Evolutionary conservation across 2,329 filamentous ascomycete species (phyloP).

Genomic region (Westerdykella sp.): DNA sequence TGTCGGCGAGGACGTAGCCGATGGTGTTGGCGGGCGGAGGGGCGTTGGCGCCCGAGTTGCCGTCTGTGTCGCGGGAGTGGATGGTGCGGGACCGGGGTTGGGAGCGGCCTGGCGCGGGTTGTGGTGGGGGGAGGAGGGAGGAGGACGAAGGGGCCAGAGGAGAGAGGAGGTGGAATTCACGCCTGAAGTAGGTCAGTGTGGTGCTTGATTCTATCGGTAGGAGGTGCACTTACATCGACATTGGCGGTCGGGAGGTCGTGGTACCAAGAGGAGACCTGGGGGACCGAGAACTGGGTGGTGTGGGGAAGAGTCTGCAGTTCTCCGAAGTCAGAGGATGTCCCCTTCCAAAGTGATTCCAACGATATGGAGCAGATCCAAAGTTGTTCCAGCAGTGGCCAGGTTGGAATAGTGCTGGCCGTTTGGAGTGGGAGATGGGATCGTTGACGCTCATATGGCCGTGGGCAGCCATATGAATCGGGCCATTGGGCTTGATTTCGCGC

Average conservation of each 20-base stretch:
- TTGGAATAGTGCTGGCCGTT: too few relatives aligned
- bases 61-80: not conserved
- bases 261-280: not conserved
- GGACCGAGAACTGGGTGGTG: not conserved
- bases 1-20: slow-evolving; percentile 19
- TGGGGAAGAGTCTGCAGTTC: not conserved
- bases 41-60: not conserved
- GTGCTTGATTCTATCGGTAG: too few relatives aligned
- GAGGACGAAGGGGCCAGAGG: too few relatives aligned
- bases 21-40: slow-evolving; percentile 5
- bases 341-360: not conserved
- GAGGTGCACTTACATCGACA: not conserved
- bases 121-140: too few relatives aligned
- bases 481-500: too few relatives aligned
- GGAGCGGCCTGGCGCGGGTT: too few relatives aligned
- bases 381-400: too few relatives aligned
- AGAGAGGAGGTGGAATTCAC: too few relatives aligned
- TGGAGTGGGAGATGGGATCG: too few relatives aligned
- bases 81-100: not conserved
- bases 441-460: too few relatives aligned
- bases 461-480: too few relatives aligned
- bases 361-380: not conserved
- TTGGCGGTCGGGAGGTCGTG: not conserved
- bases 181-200: too few relatives aligned
- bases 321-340: not conserved